Base-by-base conservation (phyloP, 2,329 filamentous ascomycete genomes). In the Neocatenulostroma microsporum region DNA sequence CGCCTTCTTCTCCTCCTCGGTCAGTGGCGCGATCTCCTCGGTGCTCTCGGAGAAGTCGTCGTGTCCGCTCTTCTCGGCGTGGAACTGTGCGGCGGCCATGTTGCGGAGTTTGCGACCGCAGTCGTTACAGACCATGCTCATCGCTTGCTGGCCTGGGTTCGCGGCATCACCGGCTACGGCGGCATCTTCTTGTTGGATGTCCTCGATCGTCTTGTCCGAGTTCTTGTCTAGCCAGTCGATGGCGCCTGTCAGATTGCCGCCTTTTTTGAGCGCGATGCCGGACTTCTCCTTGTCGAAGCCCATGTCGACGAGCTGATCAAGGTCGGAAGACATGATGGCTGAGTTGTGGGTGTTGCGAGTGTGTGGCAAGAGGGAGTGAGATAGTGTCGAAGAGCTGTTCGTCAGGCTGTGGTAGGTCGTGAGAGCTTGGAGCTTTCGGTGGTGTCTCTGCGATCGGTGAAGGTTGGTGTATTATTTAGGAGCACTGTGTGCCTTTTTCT, bases 221-320 rank as follows among this genome's bases (percentile, higher is more conserved):
- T 93, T 94, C 51, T 83, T 76, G 58, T 94, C 88, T 2, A 98
- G 75, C 91, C 91, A 98, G 66, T 94, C 84, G 40, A 98, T 74
- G 35, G 91, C 91, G 49, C 80, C 82, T 58, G 64, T 68, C 86
- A 87, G 66, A 39, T 83, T 83, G 44, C 87, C 86, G 10, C 79
- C 76, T 56, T 84, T 85, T 64, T 89, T 85, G 47, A 94, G 71
- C 23, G 91, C 91, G 30, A 96, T 66, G 58, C 88, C 76, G 31
- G 86, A 81, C 48, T 84, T 80, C 54, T 85, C 77, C 54, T 78
- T 76, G 47, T 94, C 85, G 56, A 98, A 98, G 62, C 77, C 77
- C 76, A 80, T 80, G 41, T 76, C 74, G 50, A 76, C 59, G 50
- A 81, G 73, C 57, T 72, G 68, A 28, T 78, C 70, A 23, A 79